Conservation (phyloP, 768 basidiomycete species). For the Kwoniella sp. region DNA sequence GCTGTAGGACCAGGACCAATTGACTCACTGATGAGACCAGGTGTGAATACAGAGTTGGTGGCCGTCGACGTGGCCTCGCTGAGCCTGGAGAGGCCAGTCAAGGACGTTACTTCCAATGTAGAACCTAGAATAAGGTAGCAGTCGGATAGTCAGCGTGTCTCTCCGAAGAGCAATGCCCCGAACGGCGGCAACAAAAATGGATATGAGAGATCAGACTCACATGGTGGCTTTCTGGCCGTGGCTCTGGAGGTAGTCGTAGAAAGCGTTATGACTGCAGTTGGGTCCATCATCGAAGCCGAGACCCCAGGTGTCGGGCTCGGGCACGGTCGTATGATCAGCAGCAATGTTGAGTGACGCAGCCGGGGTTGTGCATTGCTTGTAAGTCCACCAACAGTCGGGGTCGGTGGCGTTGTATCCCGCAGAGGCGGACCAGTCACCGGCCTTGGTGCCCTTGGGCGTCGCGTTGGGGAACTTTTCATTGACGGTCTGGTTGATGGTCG, state of each 20-base stretch:
- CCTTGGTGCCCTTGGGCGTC: conserved; percentile 45
- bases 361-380: conserved; percentile 45
- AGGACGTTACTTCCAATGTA: conserved; percentile 59
- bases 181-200: too few species aligned
- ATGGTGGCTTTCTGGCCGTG: conserved; percentile 57
- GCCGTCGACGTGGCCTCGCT: conserved; percentile 52
- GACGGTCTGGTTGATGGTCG: conserved; percentile 47
- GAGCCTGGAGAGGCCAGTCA: conserved; percentile 58
- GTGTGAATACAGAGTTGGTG: conserved; percentile 55
- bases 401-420: conserved; percentile 47
- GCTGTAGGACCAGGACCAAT: too few species aligned
- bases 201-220: conserved; percentile 34
- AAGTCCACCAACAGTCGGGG: conserved; percentile 58
- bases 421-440: conserved; percentile 48
- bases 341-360: conserved; percentile 35
- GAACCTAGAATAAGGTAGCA: conserved; percentile 38
- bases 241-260: conserved; percentile 56
- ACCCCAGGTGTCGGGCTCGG: conserved; percentile 56
- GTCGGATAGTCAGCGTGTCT: too few species aligned
- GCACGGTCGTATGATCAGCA: conserved; percentile 50
- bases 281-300: conserved; percentile 58
- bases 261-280: conserved; percentile 57
- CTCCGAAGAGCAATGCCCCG: too few species aligned
- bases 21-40: conserved; percentile 52
- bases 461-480: conserved; percentile 48